Evolutionary conservation across 2,329 filamentous ascomycete species (phyloP), one percentile per base, ranked within the genome.

Genomic region (Calonectria hawksworthii): DNA sequence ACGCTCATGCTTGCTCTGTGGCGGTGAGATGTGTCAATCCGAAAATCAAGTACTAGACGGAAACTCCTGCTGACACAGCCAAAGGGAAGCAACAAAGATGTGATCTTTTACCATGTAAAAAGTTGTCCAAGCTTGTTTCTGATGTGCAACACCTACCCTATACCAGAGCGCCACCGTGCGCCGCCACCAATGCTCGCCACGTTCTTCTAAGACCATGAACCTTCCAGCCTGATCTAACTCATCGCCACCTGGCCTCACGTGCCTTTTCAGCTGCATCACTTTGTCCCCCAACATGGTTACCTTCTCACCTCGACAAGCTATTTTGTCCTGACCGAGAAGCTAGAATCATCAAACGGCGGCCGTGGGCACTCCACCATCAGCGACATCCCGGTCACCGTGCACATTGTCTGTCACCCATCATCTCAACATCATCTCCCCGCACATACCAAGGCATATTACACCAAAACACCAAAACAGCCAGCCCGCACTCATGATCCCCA

Each of bases 401-500:
- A 23, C 34, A 63, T 63, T 16, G 1, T 41, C 32, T 16, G 1
- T 41, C 32, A 30, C 18, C 64, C 47, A 63, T 52, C 68, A 30
- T 28, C 36, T 28, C 28, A 30, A n/a, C 61, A 47, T 65, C 34
- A 65, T 65, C 61, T 50, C 41, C 38, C 41, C 61, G 30, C 61
- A 65, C 61, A 65, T 65, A 65, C 61, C 61, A 32, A 13, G 16
- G 28, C 61, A 65, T 13, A 63, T 63, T 63, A 41, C 23, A 23
- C 56, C 56, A 41, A 63, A 63, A 41, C 56, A 63, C 16, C 69
- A 63, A 63, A 18, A 34, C 26, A 52, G 54, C 70, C 73, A 70
- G 78, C 70, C 73, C 72, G 78, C 56, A 63, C 8, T 47, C 72
- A 86, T 86, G 84, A 82, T 82, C 66, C 71, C 80, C 68, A 64